Percentiles rank a stretch among this genome's conserved stretches.
These are phyloP conservation scores for Paramecium tetraurelia DNA, from an alignment of 73 alveolate species.

Conservation along the genomic window DNA sequence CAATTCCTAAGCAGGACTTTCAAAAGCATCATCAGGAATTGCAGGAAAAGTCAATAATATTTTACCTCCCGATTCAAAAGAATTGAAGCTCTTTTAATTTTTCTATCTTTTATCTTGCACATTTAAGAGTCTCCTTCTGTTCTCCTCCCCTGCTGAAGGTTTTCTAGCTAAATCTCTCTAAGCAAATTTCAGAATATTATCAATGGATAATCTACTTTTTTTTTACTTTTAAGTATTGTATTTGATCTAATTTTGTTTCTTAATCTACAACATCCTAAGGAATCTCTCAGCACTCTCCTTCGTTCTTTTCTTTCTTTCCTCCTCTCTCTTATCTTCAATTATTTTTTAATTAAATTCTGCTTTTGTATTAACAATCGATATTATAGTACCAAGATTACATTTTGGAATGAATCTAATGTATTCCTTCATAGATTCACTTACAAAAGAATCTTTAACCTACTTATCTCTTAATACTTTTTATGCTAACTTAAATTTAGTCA, in stretches of 20 bases:
- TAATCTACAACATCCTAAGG: neutral
- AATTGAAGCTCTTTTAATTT: neutral
- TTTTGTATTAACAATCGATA: neutral
- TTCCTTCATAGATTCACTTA: neutral
- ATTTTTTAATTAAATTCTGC: neutral
- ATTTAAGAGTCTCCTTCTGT: neutral
- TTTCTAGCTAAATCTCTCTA: neutral
- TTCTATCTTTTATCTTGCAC: neutral
- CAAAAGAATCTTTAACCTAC: neutral
- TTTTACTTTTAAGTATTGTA: neutral
- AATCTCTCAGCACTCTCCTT: neutral
- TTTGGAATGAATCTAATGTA: neutral
- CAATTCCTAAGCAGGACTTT: neutral
- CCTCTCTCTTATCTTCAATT: neutral
- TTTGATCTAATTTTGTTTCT: neutral
- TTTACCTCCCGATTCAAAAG: neutral
- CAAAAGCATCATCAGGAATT: slow-evolving; percentile 11
- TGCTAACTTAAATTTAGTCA: neutral
- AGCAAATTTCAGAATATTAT: neutral
- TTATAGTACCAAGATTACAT: neutral
- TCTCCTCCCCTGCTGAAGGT: neutral
- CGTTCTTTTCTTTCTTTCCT: neutral
- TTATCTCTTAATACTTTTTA: neutral
- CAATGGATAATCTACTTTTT: neutral
- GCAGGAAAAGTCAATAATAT: neutral